These are phyloP conservation scores for Fonsecaea pugnacius DNA, from an alignment of 2,329 filamentous ascomycete genomes.

Conservation along the genomic window DNA sequence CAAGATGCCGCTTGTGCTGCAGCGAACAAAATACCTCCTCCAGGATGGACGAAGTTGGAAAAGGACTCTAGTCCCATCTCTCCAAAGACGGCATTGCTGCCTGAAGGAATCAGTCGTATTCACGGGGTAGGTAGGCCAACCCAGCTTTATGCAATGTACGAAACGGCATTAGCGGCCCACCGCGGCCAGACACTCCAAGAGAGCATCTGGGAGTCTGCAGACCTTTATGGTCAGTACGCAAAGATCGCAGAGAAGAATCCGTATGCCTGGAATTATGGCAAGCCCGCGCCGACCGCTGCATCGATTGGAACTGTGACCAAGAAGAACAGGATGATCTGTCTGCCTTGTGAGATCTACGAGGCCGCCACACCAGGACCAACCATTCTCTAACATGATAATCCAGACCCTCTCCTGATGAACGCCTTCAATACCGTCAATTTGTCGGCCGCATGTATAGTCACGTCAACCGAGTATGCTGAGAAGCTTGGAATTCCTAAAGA, in stretches of 20 bases:
- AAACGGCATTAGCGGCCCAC: slow-evolving; percentile 65
- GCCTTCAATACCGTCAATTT: slow-evolving; percentile 72
- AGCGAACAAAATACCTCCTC: slow-evolving; percentile 60
- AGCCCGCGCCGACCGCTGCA: slow-evolving; percentile 50
- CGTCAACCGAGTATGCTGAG: slow-evolving; percentile 59
- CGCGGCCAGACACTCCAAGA: slow-evolving; percentile 58
- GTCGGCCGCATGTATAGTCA: slow-evolving; percentile 64
- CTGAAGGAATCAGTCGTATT: slow-evolving; percentile 56
- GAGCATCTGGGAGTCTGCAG: slow-evolving; percentile 64
- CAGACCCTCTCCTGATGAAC: slow-evolving; percentile 72
- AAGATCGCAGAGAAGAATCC: slow-evolving; percentile 58
- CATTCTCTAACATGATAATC: too few relatives aligned
- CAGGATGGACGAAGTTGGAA: slow-evolving; percentile 61
- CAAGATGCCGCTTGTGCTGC: too few relatives aligned
- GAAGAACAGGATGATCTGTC: slow-evolving; percentile 71
- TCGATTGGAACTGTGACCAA: slow-evolving; percentile 59
- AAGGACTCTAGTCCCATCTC: slow-evolving; percentile 57
- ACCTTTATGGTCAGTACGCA: slow-evolving; percentile 65
- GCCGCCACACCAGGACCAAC: neutral
- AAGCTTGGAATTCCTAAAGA: slow-evolving; percentile 59
- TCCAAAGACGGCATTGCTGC: slow-evolving; percentile 54
- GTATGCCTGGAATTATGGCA: slow-evolving; percentile 63
- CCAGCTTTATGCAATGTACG: slow-evolving; percentile 70
- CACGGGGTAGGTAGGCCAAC: slow-evolving; percentile 67
- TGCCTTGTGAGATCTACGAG: slow-evolving; percentile 60